These are phyloP conservation scores for Alopecurus myosuroides DNA, from an alignment of 176 grass and related monocot genomes.

Conservation along the genomic window DNA sequence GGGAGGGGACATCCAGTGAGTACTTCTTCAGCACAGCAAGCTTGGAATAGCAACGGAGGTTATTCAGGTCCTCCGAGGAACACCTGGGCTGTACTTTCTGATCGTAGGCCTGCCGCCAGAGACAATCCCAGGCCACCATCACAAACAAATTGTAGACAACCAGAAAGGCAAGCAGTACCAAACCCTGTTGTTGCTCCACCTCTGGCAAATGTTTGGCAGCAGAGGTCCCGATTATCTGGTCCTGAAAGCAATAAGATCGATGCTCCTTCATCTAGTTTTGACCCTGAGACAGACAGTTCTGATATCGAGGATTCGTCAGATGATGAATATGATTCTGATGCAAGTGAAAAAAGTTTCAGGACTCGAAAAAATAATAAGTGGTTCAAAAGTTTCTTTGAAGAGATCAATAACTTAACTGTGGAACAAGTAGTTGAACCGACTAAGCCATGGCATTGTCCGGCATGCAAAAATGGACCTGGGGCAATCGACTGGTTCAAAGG, in stretches of 20 bases:
- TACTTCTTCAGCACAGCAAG: conserved; percentile 28
- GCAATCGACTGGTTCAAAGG: conserved; percentile 92
- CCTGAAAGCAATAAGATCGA: conserved; percentile 39
- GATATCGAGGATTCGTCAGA: conserved; percentile 33
- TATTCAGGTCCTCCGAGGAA: conserved; percentile 32
- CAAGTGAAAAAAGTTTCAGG: conserved; percentile 59
- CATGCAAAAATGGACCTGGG: conserved; percentile 90
- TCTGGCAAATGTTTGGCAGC: conserved; percentile 54
- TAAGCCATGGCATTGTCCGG: conserved; percentile 68
- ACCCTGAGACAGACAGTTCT: conserved; percentile 29
- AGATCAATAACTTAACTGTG: conserved; percentile 43
- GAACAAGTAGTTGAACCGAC: conserved; percentile 62
- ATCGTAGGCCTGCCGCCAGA: conserved; percentile 39
- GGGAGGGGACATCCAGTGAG: conserved; percentile 20
- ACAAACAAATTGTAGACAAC: conserved; percentile 30
- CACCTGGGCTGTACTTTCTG: conserved; percentile 19
- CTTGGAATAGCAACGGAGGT: conserved; percentile 38
- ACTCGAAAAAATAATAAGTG: conserved; percentile 66
- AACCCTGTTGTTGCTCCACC: conserved; percentile 38
- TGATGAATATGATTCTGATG: conserved; percentile 77
- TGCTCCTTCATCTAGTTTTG: conserved; percentile 19
- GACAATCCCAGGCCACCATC: conserved; percentile 31
- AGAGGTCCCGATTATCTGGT: conserved; percentile 42
- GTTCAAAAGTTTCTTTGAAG: conserved; percentile 76
- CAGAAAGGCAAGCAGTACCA: conserved; percentile 20